Percentiles rank a stretch among this genome's conserved stretches.
phyloP scores from a whole-genome alignment of 805 yeast species.

The Naumovozyma dairenensis region DNA sequence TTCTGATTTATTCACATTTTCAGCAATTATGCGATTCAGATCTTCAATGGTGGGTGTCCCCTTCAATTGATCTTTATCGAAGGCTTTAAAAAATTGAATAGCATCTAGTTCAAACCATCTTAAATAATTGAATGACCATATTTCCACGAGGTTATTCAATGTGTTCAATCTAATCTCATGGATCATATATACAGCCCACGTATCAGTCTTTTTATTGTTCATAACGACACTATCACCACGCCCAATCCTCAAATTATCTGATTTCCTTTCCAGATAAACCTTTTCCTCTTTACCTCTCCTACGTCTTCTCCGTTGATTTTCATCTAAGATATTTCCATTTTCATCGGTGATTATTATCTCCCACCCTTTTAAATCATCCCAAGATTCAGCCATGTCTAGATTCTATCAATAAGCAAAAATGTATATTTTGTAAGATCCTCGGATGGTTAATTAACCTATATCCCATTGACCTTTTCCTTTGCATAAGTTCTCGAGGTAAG shows the following conservation, averaged over 20 bases:
- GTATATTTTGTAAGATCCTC: too few relatives aligned
- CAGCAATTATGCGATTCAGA: slow-evolving; percentile 8
- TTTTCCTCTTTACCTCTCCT: slow-evolving; percentile 6
- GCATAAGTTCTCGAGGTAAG: too few relatives aligned
- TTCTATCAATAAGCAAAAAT: too few relatives aligned
- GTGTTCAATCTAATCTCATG: slow-evolving; percentile 42
- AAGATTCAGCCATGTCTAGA: slow-evolving; percentile 15
- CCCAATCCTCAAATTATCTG: slow-evolving; percentile 37
- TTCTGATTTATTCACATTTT: slow-evolving; percentile 32
- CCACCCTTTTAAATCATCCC: slow-evolving; percentile 18
- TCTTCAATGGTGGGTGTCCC: slow-evolving; percentile 5
- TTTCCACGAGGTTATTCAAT: slow-evolving; percentile 35
- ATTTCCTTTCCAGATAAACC: slow-evolving; percentile 29
- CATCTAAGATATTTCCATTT: slow-evolving; percentile 9
- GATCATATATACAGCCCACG: slow-evolving; percentile 35
- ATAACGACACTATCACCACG: slow-evolving; percentile 44
- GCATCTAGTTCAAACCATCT: slow-evolving; percentile 30
- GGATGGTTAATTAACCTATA: too few relatives aligned
- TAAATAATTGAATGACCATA: slow-evolving; percentile 38
- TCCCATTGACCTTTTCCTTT: too few relatives aligned
- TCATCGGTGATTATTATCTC: slow-evolving; percentile 14
- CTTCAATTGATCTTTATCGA: slow-evolving; percentile 11
- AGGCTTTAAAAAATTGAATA: slow-evolving; percentile 15
- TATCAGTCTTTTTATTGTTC: slow-evolving; percentile 22
- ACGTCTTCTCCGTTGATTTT: slow-evolving; percentile 10